phyloP scores from a whole-genome alignment of 228 moss, liverwort and hornwort species.

The Sphagnum fallax region DNA sequence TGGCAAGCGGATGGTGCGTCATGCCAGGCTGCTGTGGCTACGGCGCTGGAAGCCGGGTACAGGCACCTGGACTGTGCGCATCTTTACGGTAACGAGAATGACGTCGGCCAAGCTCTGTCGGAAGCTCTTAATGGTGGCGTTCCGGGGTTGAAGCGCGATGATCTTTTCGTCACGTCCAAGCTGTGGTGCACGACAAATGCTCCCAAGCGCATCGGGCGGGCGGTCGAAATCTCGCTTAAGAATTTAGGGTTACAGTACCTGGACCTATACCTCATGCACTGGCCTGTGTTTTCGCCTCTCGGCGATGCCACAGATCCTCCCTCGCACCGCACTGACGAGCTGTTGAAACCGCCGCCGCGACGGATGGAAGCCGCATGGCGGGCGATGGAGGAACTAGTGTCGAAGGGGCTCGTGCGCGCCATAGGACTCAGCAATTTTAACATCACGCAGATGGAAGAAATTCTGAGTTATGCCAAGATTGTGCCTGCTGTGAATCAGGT shows the following conservation, averaged over 20 bases:
- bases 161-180: constrained; percentile 52
- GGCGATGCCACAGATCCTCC: constrained; percentile 44
- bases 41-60: constrained; percentile 29
- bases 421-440: constrained; percentile 46
- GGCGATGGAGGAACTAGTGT: constrained; percentile 35
- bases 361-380: constrained; percentile 27
- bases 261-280: constrained; percentile 45
- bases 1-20: constrained; percentile 39
- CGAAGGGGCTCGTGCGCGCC: constrained; percentile 22
- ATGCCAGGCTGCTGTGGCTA: constrained; percentile 5
- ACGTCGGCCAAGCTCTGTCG: constrained; percentile 29
- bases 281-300: constrained; percentile 16
- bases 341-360: constrained; percentile 1
- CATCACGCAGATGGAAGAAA: constrained; percentile 27
- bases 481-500: constrained; percentile 34
- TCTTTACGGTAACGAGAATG: constrained; percentile 46
- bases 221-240: constrained; percentile 22
- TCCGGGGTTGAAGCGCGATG: constrained; percentile 20
- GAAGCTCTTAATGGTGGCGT: constrained; percentile 8
- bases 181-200: constrained; percentile 38
- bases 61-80: constrained; percentile 43
- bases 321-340: constrained; percentile 2
- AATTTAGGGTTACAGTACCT: constrained; percentile 30
- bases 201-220: constrained; percentile 24
- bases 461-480: constrained; percentile 41